A percentile compares a stretch with the other conserved stretches of the same genome.
phyloP scores from a whole-genome alignment of 805 yeast genomes.

The Hanseniaspora lindneri region DNA sequence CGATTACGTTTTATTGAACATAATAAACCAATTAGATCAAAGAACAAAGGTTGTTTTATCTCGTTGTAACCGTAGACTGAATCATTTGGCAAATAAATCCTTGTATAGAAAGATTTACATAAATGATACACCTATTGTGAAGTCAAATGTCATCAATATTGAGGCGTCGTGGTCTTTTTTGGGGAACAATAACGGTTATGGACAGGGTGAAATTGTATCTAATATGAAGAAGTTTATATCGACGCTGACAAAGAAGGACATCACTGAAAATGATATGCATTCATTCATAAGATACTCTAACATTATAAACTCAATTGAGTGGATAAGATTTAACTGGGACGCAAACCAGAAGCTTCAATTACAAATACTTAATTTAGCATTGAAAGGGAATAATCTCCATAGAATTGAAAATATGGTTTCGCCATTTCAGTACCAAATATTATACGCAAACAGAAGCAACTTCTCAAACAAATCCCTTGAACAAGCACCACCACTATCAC shows the following conservation, averaged over 20 bases:
- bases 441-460: slow-evolving; percentile 24
- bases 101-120: slow-evolving; percentile 32
- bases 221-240: slow-evolving; percentile 12
- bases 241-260: neutral
- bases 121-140: slow-evolving; percentile 34
- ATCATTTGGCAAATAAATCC: slow-evolving; percentile 26
- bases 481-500: slow-evolving; percentile 30
- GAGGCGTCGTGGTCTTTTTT: slow-evolving; percentile 35
- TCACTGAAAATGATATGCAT: neutral
- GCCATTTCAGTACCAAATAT: slow-evolving; percentile 30
- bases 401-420: slow-evolving; percentile 34
- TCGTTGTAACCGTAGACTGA: slow-evolving; percentile 24
- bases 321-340: slow-evolving; percentile 37
- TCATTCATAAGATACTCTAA: slow-evolving; percentile 18
- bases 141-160: slow-evolving; percentile 27
- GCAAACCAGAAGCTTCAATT: slow-evolving; percentile 28
- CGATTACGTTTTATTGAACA: slow-evolving; percentile 26
- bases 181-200: slow-evolving; percentile 13
- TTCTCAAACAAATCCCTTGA: slow-evolving; percentile 27
- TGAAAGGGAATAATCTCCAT: slow-evolving; percentile 26
- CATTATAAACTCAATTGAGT: slow-evolving; percentile 26
- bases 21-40: slow-evolving; percentile 30
- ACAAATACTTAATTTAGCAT: slow-evolving; percentile 24
- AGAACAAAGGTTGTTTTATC: slow-evolving; percentile 26
- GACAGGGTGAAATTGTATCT: slow-evolving; percentile 10